Evolutionary conservation across 2,329 filamentous ascomycete species (phyloP), one percentile per base, ranked within the genome.

Genomic region (Microdochium bolleyi): DNA sequence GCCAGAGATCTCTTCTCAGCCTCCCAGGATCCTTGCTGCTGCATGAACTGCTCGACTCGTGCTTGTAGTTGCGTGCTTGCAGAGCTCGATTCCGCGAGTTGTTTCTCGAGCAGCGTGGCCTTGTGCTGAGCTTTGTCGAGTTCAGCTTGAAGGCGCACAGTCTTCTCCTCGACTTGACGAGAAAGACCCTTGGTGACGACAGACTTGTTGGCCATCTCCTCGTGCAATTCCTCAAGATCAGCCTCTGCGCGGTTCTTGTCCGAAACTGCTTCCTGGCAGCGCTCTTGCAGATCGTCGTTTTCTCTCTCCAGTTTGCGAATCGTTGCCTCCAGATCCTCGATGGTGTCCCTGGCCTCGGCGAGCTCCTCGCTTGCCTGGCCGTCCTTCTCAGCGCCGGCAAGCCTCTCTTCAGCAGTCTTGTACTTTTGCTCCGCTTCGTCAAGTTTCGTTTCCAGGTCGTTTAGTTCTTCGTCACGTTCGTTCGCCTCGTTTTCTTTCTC

Each of bases 181-280:
- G 83, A 88, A 9, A 89, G 74, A 2, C 85, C 87, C 63, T 88
- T 90, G 13, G 86, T 88, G 51, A 83, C 82, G 37, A 90, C 78
- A 0, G 88, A 92, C 60, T 90, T 91, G 68, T 92, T 85, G 22
- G 86, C 79, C 78, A 91, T 82, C 61, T 91, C 88, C 52, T 89
- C 85, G 56, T 88, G 86, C 24, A 91, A 74, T 61, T 86, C 82
- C 59, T 84, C 77, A 16, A 86, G 70, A 54, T 86, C 77, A 7
- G 69, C 70, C 59, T 84, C 79, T 2, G 82, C 82, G 27, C 77
- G 75, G 22, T 80, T 73, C 58, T 80, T 82, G 53, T 83, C 75
- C 1, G 70, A 64, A 8, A 76, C 55, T 0, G 82, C 80, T 51
- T 80, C 73, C 37, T 82, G 70, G 19, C 79, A 67, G 58, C 77